Conservation (phyloP, 2,329 filamentous ascomycete species). For the Xylariaceae sp. region DNA sequence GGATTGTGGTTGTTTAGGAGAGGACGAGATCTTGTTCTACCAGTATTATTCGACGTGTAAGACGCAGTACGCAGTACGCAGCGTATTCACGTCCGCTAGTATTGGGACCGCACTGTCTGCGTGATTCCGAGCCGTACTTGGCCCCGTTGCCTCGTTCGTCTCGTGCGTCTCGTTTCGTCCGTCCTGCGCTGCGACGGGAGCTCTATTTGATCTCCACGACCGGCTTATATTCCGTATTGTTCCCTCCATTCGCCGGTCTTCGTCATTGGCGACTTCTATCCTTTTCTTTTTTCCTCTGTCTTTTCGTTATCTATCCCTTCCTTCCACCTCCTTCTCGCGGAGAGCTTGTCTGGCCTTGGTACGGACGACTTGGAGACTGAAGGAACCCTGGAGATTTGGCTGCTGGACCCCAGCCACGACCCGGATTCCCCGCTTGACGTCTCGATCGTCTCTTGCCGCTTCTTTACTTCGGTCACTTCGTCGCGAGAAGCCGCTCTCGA, state of each 20-base stretch:
- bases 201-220: no score
- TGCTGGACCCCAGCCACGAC: slow-evolving; percentile 22
- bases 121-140: no score
- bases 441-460: slow-evolving; percentile 5
- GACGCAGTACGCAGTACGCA: neutral
- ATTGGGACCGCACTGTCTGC: no score
- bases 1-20: neutral
- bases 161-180: neutral
- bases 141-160: neutral
- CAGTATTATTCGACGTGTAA: no score
- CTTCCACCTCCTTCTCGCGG: neutral
- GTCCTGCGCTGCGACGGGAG: no score
- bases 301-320: neutral
- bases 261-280: neutral
- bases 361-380: slow-evolving; percentile 10
- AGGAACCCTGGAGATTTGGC: slow-evolving; percentile 15
- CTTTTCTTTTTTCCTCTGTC: neutral
- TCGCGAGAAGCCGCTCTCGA: slow-evolving; percentile 5
- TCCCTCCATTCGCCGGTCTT: no score
- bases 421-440: slow-evolving; percentile 10
- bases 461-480: slow-evolving; percentile 10
- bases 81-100: neutral
- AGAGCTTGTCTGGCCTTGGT: neutral
- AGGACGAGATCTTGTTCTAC: neutral
- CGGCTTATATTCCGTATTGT: no score